Percentiles rank a stretch among this genome's conserved stretches.
Evolutionary conservation across 495 filamentous ascomycete species (phyloP).

Genomic region (Podospora didyma): DNA sequence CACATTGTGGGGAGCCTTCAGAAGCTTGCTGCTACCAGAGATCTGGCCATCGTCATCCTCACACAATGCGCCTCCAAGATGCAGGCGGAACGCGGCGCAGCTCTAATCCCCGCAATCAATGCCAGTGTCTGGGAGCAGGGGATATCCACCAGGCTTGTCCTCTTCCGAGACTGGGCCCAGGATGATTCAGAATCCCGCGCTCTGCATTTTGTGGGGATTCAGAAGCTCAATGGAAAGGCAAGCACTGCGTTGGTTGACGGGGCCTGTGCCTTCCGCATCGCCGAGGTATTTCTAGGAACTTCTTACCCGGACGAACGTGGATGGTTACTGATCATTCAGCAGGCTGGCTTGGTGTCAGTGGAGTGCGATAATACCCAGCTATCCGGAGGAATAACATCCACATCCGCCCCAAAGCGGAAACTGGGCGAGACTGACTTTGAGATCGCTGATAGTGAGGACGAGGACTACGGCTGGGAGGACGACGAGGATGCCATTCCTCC

Average conservation of each 20-base stretch:
- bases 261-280: slow-evolving; percentile 38
- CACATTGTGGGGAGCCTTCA: slow-evolving; percentile 48
- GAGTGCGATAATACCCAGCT: slow-evolving; percentile 21
- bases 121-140: slow-evolving; percentile 66
- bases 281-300: slow-evolving; percentile 26
- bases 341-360: slow-evolving; percentile 25
- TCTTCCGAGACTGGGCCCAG: slow-evolving; percentile 63
- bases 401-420: slow-evolving; percentile 39
- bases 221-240: slow-evolving; percentile 42
- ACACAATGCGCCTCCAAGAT: slow-evolving; percentile 71
- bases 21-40: slow-evolving; percentile 63
- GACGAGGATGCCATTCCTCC: slow-evolving; percentile 41
- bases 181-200: slow-evolving; percentile 16
- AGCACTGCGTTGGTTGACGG: slow-evolving; percentile 20
- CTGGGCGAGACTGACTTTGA: slow-evolving; percentile 40
- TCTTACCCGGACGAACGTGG: background rate
- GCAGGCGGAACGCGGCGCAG: slow-evolving; percentile 51
- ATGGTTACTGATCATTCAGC: slow-evolving; percentile 7
- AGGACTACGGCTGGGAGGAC: slow-evolving; percentile 49
- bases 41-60: slow-evolving; percentile 64
- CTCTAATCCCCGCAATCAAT: slow-evolving; percentile 69
- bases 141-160: slow-evolving; percentile 60
- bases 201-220: slow-evolving; percentile 38
- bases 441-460: slow-evolving; percentile 47
- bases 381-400: slow-evolving; percentile 24